Conservation (phyloP, 202 grass and related monocot genomes). For the Brachypodium distachyon region DNA sequence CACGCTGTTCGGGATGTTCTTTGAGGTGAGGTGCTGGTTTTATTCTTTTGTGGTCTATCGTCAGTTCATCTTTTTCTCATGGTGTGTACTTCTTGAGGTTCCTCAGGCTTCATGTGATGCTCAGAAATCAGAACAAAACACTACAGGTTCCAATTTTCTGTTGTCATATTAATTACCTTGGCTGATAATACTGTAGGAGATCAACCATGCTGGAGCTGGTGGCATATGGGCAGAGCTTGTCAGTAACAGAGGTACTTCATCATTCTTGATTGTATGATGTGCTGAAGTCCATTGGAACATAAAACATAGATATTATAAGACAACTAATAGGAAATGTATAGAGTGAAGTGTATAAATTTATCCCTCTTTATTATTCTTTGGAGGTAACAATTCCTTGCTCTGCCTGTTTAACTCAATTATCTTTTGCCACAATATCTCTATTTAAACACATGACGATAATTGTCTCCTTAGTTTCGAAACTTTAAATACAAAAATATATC, state of each 20-base stretch:
- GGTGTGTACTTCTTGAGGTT: not conserved
- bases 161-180: not conserved
- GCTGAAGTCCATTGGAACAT: not conserved
- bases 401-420: not conserved
- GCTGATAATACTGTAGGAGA: slow-evolving; percentile 47
- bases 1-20: slow-evolving; percentile 91
- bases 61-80: not conserved
- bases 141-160: not conserved
- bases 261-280: slow-evolving; percentile 1
- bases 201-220: slow-evolving; percentile 81
- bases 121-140: not conserved
- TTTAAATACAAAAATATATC: not conserved
- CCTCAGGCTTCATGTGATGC: not conserved
- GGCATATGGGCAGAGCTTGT: slow-evolving; percentile 81
- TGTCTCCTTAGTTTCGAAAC: not conserved
- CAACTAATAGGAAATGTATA: not conserved
- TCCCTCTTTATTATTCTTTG: not conserved
- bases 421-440: not conserved
- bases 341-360: not conserved
- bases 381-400: not conserved
- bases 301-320: not conserved
- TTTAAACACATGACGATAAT: not conserved
- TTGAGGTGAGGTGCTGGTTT: slow-evolving; percentile 53
- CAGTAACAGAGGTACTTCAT: slow-evolving; percentile 53
- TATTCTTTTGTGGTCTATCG: not conserved